Conservation (phyloP, 2,329 filamentous ascomycete species). For the Chalaropsis thielavioides region DNA sequence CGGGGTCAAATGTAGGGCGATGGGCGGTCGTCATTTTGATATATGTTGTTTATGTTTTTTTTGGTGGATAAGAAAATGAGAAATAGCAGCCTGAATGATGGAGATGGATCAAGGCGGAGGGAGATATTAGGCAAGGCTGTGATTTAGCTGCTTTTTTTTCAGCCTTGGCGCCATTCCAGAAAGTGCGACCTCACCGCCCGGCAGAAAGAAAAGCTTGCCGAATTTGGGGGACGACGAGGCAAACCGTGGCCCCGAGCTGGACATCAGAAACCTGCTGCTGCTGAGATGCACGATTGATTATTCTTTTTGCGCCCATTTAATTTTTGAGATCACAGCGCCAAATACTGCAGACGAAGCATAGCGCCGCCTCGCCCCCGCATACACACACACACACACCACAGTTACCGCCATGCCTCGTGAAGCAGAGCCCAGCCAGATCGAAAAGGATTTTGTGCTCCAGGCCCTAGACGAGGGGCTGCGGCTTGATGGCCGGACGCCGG, state of each 20-base stretch:
- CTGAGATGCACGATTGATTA: not conserved
- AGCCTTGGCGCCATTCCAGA: constrained; percentile 5
- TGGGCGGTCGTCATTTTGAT: constrained; percentile 49
- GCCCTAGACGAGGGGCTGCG: constrained; percentile 69
- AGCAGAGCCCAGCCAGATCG: constrained; percentile 76
- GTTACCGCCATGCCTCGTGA: constrained; percentile 68
- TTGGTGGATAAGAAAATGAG: not conserved
- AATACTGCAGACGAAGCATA: too few relatives aligned
- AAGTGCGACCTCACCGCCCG: constrained; percentile 34
- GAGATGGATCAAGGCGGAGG: not conserved
- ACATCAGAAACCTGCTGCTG: not conserved
- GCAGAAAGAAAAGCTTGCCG: constrained; percentile 28
- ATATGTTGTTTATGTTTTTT: not conserved
- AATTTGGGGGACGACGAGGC: not conserved
- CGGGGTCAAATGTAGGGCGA: constrained; percentile 91
- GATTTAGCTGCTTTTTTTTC: not conserved
- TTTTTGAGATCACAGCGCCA: too few relatives aligned
- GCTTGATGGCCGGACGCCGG: constrained; percentile 67
- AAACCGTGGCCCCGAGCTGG: not conserved
- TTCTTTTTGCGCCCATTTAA: not conserved
- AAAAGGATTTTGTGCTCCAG: constrained; percentile 72
- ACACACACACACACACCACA: constrained; percentile 6
- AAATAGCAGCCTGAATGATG: not conserved
- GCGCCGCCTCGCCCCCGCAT: too few relatives aligned
- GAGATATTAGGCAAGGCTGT: constrained; percentile 8